A percentile compares a stretch with the other conserved stretches of the same genome.
Conservation (phyloP, 805 yeast genomes). For the Lipomyces japonicus region DNA sequence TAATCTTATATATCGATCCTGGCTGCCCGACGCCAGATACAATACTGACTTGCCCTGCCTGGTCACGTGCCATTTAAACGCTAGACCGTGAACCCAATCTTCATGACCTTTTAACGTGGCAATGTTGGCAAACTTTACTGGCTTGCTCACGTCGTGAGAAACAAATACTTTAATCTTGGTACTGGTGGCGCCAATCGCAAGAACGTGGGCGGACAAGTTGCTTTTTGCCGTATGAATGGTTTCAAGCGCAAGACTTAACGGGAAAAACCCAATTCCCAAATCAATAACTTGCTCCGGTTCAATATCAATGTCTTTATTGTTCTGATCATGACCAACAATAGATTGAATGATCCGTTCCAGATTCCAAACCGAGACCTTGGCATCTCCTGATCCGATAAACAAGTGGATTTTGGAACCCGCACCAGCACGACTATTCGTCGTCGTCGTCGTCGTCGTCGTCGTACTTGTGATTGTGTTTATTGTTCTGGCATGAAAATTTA, state of each 20-base stretch:
- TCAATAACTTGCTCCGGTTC: slow-evolving; percentile 32
- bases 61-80: slow-evolving; percentile 45
- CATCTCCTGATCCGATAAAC: slow-evolving; percentile 22
- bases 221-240: slow-evolving; percentile 28
- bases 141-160: not conserved
- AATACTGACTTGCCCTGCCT: slow-evolving; percentile 47
- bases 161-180: slow-evolving; percentile 19
- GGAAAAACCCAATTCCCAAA: slow-evolving; percentile 49
- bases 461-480: slow-evolving; percentile 8
- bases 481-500: slow-evolving; percentile 9
- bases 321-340: not conserved
- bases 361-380: slow-evolving; percentile 27
- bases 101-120: slow-evolving; percentile 84
- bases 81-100: slow-evolving; percentile 85
- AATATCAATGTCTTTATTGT: not conserved
- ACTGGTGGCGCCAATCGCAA: slow-evolving; percentile 74
- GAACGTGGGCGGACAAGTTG: slow-evolving; percentile 31
- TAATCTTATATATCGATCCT: slow-evolving; percentile 84
- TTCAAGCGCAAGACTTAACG: slow-evolving; percentile 42
- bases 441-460: slow-evolving; percentile 14
- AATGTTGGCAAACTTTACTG: slow-evolving; percentile 3
- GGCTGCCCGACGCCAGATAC: slow-evolving; percentile 83
- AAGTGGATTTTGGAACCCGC: no score
- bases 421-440: no score
- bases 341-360: slow-evolving; percentile 11